Evolutionary conservation across 495 filamentous ascomycete genomes (phyloP), one percentile per base, ranked within the genome.

Genomic region (Daldinia vernicosa): DNA sequence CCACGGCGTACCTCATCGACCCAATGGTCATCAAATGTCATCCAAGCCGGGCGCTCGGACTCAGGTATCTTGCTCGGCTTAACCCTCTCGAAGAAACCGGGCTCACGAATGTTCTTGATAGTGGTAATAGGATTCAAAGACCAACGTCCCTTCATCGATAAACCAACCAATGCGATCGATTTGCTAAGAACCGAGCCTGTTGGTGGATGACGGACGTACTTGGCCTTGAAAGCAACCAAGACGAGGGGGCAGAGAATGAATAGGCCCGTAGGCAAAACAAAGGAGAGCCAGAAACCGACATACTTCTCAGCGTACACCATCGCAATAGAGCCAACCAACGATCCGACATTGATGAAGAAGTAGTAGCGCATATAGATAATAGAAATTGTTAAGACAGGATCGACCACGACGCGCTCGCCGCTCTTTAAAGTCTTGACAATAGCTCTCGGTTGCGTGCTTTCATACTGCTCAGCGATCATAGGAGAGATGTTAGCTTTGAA

Each of bases 211-310:
- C 80, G 81, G 39, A 80, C 69, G 76, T 94, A 93, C 28, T 83
- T 83, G 26, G 86, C 86, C 54, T 84, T 85, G 76, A 89, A 89
- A 63, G 83, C 74, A 62, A 82, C 84, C 66, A 94, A 79, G n/a
- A 93, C 86, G 0, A 83, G n/a, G 0, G 90, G 90, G 66, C 87
- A 90, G 63, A 88, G 59, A 60, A 83, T 81, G 75, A 92, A 81
- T 30, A 86, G 67, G 55, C 82, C 68, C 1, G 89, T 91, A 6
- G 90, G 89, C 15, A 92, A 81, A 6, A 85, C 79, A 72, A 78
- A 92, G 0, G 89, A 82, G n/a, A 93, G 83, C 84, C 87, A 94
- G 81, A 92, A 94, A 22, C 91, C 91, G 61, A 93, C 88, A 60
- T 91, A 92, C 64, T 90, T 86, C 79, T 92, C 90, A 6, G 87